Base-by-base conservation (phyloP, 768 basidiomycete genomes). In the Gymnopilus dilepis region DNA sequence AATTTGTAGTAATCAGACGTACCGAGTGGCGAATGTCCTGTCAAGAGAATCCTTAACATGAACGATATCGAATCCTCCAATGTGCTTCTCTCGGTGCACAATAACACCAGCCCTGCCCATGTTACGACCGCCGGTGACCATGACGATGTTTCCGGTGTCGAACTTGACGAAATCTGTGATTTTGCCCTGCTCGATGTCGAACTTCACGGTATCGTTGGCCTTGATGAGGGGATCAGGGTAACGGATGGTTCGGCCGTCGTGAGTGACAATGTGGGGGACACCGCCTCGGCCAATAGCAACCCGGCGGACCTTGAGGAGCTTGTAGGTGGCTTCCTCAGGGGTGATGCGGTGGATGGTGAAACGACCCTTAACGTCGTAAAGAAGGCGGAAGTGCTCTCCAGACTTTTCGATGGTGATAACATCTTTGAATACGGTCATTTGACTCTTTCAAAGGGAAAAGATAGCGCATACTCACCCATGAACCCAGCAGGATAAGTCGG, bases 291-390 rank as follows among this genome's bases (percentile, higher is more conserved):
- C 97, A 67, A 99, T 81, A 65, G 95, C 94, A 41, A 97, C 91
- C 70, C 88, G 90, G 76, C 88, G 87, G 71, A 99, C 97, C 76
- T 95, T 95, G 75, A 93, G 85, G 73, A 99, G 94, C 80, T 98
- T 98, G 88, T 95, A 98, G 70, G 84, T 82, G 51, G 97, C 95
- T 79, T 99, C 97, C 80, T 99, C 97, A 41, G 91, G 86, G 57
- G 95, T 95, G 86, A 99, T 99, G 72, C 97, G 94, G 85, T 99
- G 97, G 77, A 99, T 97, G 68, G 95, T 92, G 85, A 99, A 99
- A 69, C 97, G 97, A 69, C 97, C 97, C 84, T 99, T 99, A 80
- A 99, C 90, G 76, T 99, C 97, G 85, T 99, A 99, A 42, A 99
- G 85, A 62, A 99, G 87, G 78, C 97, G 97, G 91, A 99, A 99